Conservation (phyloP, 768 basidiomycete species). For the Boletus rubescentipes region DNA sequence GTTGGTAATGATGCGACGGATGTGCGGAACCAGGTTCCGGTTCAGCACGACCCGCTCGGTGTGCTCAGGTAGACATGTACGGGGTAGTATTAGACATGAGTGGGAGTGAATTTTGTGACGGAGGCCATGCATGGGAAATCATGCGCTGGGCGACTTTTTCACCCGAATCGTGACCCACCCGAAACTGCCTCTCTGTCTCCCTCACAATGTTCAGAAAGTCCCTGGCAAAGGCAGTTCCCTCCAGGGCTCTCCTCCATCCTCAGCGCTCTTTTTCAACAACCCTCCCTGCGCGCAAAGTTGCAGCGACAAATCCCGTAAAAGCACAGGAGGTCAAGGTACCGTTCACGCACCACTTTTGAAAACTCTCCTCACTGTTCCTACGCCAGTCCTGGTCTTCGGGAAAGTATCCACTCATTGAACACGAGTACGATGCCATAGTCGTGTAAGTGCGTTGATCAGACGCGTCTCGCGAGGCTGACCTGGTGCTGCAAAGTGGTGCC, state of each 20-base stretch:
- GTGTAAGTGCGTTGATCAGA: constrained; percentile 64
- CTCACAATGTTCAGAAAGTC: constrained; percentile 64
- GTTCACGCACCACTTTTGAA: constrained; percentile 8
- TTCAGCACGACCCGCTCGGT: constrained; percentile 32
- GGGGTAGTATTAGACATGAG: neutral
- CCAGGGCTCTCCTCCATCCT: constrained; percentile 47
- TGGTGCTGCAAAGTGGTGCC: constrained; percentile 66
- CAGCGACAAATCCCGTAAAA: constrained; percentile 71
- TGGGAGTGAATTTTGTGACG: neutral
- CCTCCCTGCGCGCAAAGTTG: constrained; percentile 54
- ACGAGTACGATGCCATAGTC: constrained; percentile 98
- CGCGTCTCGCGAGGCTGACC: constrained; percentile 14
- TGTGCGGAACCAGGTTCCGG: constrained; percentile 7
- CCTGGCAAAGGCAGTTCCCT: constrained; percentile 37
- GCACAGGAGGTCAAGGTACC: constrained; percentile 80
- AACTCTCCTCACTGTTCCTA: constrained; percentile 3
- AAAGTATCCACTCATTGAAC: constrained; percentile 96
- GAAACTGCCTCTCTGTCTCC: constrained; percentile 4
- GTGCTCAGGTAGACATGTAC: constrained; percentile 23
- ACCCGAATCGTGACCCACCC: constrained; percentile 15
- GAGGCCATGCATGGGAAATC: constrained; percentile 23
- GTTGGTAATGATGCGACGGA: constrained; percentile 5
- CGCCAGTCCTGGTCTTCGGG: constrained; percentile 73
- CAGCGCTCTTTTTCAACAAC: constrained; percentile 69
- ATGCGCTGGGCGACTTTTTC: constrained; percentile 11